Conservation (phyloP, 352 stramenopile species). For the Globisporangium middletonii region DNA sequence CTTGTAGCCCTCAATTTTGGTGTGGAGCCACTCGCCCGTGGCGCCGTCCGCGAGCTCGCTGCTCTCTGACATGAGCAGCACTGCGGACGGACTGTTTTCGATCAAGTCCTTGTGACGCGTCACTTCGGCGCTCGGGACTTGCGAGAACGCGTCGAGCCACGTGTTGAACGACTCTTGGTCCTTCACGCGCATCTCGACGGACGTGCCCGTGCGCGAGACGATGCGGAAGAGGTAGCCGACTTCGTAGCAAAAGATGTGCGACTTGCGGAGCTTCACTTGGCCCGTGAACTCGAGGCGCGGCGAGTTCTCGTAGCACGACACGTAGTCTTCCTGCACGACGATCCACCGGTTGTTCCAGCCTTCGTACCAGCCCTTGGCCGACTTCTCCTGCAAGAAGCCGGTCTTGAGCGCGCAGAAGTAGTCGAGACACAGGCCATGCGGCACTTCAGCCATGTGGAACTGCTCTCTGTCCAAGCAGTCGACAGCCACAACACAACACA, state of each 20-base stretch:
- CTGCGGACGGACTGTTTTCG: slow-evolving; percentile 74
- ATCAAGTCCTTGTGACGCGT: slow-evolving; percentile 69
- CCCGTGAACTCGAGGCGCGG: slow-evolving; percentile 64
- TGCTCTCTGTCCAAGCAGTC: slow-evolving; percentile 7
- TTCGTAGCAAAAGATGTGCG: slow-evolving; percentile 68
- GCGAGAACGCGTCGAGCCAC: slow-evolving; percentile 59
- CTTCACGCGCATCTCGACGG: slow-evolving; percentile 75
- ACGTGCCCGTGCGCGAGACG: slow-evolving; percentile 55
- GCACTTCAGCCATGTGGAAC: slow-evolving; percentile 41
- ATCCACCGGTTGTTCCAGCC: slow-evolving; percentile 78
- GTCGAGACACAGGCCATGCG: slow-evolving; percentile 54
- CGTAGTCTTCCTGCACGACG: slow-evolving; percentile 65
- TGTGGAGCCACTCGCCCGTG: slow-evolving; percentile 59
- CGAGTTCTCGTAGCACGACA: slow-evolving; percentile 80
- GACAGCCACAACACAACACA: neutral
- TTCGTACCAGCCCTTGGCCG: slow-evolving; percentile 75
- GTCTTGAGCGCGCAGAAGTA: slow-evolving; percentile 79
- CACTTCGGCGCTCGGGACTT: slow-evolving; percentile 50
- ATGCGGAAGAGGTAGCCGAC: slow-evolving; percentile 73
- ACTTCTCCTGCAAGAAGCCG: slow-evolving; percentile 69
- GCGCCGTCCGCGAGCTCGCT: slow-evolving; percentile 11
- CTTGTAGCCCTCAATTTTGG: slow-evolving; percentile 74
- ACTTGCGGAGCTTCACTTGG: slow-evolving; percentile 63
- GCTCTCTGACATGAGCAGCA: slow-evolving; percentile 59
- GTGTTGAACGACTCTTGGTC: slow-evolving; percentile 71